Evolutionary conservation across 108 stramenopile species (phyloP).

Genomic region (Nannochloropsis salina): DNA sequence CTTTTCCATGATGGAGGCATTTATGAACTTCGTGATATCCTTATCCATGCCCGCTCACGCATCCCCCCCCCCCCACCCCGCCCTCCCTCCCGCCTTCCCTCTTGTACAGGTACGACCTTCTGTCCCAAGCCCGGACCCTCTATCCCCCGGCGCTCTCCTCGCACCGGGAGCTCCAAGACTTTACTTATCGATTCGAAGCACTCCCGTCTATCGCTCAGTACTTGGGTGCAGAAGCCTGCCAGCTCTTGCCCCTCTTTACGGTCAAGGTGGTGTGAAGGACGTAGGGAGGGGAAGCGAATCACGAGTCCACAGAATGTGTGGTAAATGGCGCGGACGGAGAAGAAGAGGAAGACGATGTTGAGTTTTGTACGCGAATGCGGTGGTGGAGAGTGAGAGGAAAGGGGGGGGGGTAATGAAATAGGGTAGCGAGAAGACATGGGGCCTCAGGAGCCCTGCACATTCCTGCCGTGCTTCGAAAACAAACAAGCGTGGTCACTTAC

Average conservation of each 20-base stretch:
- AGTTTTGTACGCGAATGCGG: neutral
- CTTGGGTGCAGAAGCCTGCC: neutral
- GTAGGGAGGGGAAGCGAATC: neutral
- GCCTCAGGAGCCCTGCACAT: too few species aligned
- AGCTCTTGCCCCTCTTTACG: neutral
- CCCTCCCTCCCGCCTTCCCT: neutral
- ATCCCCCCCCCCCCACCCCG: neutral
- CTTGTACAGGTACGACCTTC: neutral
- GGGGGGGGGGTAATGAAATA: neutral
- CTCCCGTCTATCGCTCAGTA: neutral
- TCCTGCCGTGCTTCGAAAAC: too few species aligned
- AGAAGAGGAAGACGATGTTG: neutral
- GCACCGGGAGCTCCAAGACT: conserved; percentile 12
- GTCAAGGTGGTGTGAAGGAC: neutral
- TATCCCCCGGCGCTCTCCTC: neutral
- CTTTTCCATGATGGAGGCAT: too few species aligned
- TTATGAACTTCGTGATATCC: too few species aligned
- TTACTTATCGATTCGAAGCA: neutral
- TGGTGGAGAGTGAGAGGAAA: neutral
- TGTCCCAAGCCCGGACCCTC: neutral
- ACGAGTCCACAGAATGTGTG: neutral
- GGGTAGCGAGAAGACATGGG: too few species aligned
- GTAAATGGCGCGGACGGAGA: neutral
- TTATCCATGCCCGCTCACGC: too few species aligned
- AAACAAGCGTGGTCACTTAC: too few species aligned